These are phyloP conservation scores for Prunus salicina DNA, from an alignment of 306 rosid species.

Conservation along the genomic window DNA sequence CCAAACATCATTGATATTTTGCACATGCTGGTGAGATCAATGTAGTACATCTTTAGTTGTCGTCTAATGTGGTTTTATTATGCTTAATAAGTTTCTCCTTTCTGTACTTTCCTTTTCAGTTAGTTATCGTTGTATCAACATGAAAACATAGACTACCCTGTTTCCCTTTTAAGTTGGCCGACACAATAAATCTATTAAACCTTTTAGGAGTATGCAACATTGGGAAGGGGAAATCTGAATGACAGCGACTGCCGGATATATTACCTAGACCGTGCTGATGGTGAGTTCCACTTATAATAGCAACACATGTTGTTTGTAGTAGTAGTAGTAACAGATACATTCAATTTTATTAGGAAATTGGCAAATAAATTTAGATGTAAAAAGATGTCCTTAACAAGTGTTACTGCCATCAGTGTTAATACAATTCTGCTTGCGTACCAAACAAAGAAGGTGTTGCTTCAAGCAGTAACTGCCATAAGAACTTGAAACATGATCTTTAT, in stretches of 20 bases:
- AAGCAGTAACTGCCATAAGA: background rate
- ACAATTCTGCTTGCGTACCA: background rate
- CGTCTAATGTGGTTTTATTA: constrained; percentile 4
- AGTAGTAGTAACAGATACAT: background rate
- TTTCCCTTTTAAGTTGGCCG: background rate
- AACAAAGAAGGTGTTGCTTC: background rate
- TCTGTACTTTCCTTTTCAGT: background rate
- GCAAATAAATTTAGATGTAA: background rate
- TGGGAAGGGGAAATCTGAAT: background rate
- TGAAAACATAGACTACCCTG: background rate
- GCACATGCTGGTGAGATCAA: background rate
- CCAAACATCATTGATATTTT: background rate
- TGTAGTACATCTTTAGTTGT: background rate
- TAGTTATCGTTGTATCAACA: background rate
- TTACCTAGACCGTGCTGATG: background rate
- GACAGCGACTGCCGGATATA: background rate
- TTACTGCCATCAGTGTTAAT: background rate
- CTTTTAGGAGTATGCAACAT: background rate
- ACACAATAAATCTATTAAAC: background rate
- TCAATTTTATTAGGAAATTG: background rate
- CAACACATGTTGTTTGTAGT: background rate
- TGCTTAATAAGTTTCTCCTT: background rate
- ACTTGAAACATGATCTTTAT: background rate
- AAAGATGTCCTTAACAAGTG: background rate
- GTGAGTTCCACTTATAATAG: background rate